Evolutionary conservation across 805 yeast species (phyloP).

Genomic region (Torulaspora indica): DNA sequence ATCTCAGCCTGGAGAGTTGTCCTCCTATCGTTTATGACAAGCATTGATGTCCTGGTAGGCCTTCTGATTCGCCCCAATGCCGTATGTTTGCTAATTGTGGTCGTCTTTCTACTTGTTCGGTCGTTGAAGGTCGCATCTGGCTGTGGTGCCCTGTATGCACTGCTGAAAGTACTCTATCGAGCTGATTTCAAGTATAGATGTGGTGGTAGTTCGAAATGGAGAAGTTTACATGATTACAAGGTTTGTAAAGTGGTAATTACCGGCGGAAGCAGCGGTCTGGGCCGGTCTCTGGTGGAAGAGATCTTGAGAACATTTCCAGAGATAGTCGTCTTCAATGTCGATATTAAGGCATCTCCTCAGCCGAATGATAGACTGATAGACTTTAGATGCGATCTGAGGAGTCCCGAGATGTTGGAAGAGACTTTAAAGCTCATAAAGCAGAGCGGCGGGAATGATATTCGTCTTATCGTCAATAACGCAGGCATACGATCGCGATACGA

Average conservation of each 20-base stretch:
- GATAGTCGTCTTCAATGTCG: conserved; percentile 31
- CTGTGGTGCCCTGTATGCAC: conserved; percentile 11
- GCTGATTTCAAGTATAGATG: conserved; percentile 11
- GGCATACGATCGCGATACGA: conserved; percentile 58
- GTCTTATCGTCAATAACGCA: conserved; percentile 77
- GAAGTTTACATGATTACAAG: conserved; percentile 5
- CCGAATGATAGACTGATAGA: conserved; percentile 38
- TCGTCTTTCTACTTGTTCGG: conserved; percentile 8
- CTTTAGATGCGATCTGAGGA: conserved; percentile 63
- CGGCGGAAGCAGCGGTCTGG: conserved; percentile 41
- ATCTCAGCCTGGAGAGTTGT: not conserved
- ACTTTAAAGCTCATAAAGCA: conserved; percentile 40
- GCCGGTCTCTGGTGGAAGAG: conserved; percentile 26
- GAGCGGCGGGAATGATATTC: conserved; percentile 47
- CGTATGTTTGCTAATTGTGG: conserved; percentile 19
- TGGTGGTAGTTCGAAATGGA: conserved; percentile 12
- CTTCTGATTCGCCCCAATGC: conserved; percentile 18
- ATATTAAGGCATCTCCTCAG: conserved; percentile 11
- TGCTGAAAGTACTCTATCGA: conserved; percentile 7
- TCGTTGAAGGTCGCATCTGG: not conserved
- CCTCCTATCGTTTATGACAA: not conserved
- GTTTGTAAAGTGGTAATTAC: conserved; percentile 30
- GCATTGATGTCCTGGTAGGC: conserved; percentile 22
- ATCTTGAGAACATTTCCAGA: conserved; percentile 20
- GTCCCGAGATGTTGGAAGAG: conserved; percentile 39